Percentiles rank a stretch among this genome's conserved stretches.
phyloP scores from a whole-genome alignment of 306 rosid genomes.

The Cicer arietinum region DNA sequence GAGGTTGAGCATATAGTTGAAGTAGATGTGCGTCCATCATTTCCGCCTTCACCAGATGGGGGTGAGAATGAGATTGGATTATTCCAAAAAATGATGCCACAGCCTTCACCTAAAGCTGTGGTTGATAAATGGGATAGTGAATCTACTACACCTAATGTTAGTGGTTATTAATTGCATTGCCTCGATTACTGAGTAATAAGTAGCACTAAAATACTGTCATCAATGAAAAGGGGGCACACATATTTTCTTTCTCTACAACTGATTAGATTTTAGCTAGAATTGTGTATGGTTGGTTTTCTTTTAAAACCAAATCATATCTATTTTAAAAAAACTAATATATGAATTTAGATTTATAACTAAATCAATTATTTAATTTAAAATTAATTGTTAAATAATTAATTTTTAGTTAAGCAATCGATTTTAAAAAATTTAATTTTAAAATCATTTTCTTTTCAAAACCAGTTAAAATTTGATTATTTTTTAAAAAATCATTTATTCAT shows the following conservation, averaged over 20 bases:
- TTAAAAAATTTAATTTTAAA: no score
- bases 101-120: conserved; percentile 59
- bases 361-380: no score
- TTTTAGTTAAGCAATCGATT: no score
- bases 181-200: background rate
- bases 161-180: conserved; percentile 36
- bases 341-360: no score
- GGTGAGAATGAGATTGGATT: conserved; percentile 46
- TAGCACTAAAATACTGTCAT: background rate
- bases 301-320: no score
- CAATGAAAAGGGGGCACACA: background rate
- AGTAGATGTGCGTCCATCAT: conserved; percentile 15
- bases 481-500: no score
- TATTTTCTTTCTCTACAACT: background rate
- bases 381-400: no score
- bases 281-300: no score
- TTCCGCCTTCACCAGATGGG: conserved; percentile 53
- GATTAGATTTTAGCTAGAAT: background rate
- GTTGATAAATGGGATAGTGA: conserved; percentile 62
- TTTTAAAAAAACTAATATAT: no score
- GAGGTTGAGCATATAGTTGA: conserved; percentile 23
- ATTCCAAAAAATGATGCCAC: conserved; percentile 33
- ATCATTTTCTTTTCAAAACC: no score
- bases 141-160: conserved; percentile 47
- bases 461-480: no score